These are phyloP conservation scores for Rhizopus sp. DNA, from an alignment of 371 early-diverging fungal species.

Conservation along the genomic window DNA sequence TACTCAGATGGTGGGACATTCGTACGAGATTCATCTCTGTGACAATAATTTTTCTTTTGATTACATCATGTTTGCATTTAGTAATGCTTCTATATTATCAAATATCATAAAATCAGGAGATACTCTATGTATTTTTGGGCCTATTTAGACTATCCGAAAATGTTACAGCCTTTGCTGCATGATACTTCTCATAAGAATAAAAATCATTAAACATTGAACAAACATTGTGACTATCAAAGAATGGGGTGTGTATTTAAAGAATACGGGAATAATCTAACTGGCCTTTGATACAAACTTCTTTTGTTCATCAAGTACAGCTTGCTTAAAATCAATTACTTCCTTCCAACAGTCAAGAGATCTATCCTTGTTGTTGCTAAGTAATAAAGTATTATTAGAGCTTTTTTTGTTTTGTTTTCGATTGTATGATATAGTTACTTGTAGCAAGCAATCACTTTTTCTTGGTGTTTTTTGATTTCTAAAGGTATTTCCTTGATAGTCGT, in stretches of 20 bases:
- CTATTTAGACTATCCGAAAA: too few relatives aligned
- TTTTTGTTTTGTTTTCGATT: background rate
- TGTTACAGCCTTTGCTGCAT: too few relatives aligned
- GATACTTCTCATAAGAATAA: background rate
- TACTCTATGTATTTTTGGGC: too few relatives aligned
- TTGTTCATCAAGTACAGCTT: constrained; percentile 31
- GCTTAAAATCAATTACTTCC: constrained; percentile 20
- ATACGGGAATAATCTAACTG: background rate
- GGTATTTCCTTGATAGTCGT: constrained; percentile 22
- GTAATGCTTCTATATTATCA: too few relatives aligned
- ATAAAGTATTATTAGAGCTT: background rate
- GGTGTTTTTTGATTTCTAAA: constrained; percentile 14
- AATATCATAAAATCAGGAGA: too few relatives aligned
- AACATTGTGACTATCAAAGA: background rate
- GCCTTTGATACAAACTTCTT: constrained; percentile 21
- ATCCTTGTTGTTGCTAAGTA: constrained; percentile 20
- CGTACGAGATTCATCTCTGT: too few relatives aligned
- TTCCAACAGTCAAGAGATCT: constrained; percentile 30
- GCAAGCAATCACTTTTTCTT: constrained; percentile 25
- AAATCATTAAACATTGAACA: background rate
- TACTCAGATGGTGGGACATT: too few relatives aligned
- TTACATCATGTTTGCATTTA: too few relatives aligned
- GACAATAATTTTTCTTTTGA: too few relatives aligned
- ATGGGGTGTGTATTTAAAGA: background rate
- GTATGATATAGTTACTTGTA: constrained; percentile 19